Evolutionary conservation across 2,329 filamentous ascomycete species (phyloP), one percentile per base, ranked within the genome.

Genomic region (Verticillium dahliae): DNA sequence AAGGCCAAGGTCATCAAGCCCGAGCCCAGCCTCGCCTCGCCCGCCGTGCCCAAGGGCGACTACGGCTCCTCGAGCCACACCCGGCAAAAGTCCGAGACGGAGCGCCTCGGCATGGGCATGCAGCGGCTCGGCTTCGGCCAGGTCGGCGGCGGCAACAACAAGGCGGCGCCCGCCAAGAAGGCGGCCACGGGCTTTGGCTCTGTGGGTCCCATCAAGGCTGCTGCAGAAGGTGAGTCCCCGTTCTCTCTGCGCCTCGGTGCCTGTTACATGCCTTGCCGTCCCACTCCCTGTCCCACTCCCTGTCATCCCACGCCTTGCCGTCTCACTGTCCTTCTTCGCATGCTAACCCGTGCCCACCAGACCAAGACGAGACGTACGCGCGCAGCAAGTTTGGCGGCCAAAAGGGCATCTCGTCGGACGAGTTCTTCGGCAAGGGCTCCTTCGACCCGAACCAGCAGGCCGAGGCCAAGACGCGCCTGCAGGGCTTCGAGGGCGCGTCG

Each of bases 331-430:
- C 5, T 31, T 31, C 27, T 4, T 31, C 33, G 7, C 34, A 38
- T 55, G 15, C 22, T 55, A 15, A 31, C 15, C 13, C 6, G 9
- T n/a, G 1, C 4, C 11, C 54, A 39, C 31, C 62, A 87, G 86
- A 86, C 65, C 92, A 97, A 62, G 88, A 89, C 60, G 87, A 97
- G 70, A 87, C 86, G 71, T 96, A 91, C 72, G 92, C 93, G 6
- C 90, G 91, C 69, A 80, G 85, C 71, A 97, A 97, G 76, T 99
- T 99, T 71, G 94, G 93, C 63, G 78, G 77, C 54, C 95, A 99
- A 75, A 98, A 98, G 81, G 91, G 91, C 68, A 99, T 99, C 68
- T 97, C 92, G 0, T 97, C 93, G 0, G 95, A 99, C 74, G 95
- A 99, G 74, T 99, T 96, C 82, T 99, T 99, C 73, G 92, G 94